Conservation (phyloP, 1,139 yeast species). For the Blastobotrys aristatus region DNA sequence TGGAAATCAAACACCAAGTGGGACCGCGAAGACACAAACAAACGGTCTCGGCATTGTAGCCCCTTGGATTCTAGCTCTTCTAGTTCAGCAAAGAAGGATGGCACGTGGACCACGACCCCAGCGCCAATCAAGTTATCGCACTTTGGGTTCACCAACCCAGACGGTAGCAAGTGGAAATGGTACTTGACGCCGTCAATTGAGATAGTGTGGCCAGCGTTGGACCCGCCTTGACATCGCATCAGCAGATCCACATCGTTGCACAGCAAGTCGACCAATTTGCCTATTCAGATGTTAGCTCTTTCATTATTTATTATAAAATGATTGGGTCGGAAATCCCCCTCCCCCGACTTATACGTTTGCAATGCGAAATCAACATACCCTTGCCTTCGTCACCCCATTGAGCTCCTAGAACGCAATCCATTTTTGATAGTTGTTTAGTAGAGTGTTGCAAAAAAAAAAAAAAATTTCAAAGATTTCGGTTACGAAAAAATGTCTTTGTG, state of each 20-base stretch:
- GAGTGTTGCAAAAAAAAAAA: too few species aligned
- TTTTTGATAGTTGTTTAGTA: not conserved
- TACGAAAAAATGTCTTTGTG: too few species aligned
- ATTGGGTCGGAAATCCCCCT: too few species aligned
- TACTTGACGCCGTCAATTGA: conserved; percentile 84
- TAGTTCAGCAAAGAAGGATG: conserved; percentile 86
- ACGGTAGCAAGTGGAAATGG: conserved; percentile 98
- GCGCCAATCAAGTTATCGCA: conserved; percentile 89
- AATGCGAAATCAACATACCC: conserved; percentile 86
- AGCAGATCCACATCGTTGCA: conserved; percentile 95
- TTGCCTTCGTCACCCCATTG: conserved; percentile 99
- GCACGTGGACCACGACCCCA: conserved; percentile 95
- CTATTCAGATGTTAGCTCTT: conserved; percentile 99
- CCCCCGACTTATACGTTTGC: conserved; percentile 90
- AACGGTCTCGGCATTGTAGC: conserved; percentile 68
- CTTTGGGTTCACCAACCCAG: conserved; percentile 90
- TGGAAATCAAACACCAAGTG: conserved; percentile 97
- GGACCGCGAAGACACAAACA: conserved; percentile 88
- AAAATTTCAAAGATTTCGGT: too few species aligned
- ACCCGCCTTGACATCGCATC: conserved; percentile 98
- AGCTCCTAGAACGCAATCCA: conserved; percentile 75
- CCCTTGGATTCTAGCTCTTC: conserved; percentile 70
- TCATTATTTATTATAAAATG: conserved; percentile 95
- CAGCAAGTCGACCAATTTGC: conserved; percentile 87
- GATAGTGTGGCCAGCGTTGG: conserved; percentile 98